Evolutionary conservation across 257 asterid species (phyloP).

Genomic region (Petunia secreta): DNA sequence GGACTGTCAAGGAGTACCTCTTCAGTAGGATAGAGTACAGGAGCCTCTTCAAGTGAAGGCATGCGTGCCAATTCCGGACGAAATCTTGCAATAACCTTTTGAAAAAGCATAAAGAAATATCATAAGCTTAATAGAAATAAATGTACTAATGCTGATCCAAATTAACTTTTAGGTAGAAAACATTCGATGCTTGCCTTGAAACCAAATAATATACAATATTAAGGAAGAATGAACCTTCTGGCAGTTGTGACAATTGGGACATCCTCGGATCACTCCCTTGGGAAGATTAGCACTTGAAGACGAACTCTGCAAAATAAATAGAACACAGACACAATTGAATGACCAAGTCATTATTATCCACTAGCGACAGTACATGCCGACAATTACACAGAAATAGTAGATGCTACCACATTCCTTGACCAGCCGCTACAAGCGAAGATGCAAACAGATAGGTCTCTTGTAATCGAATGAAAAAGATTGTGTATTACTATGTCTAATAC

Average conservation of each 20-base stretch:
- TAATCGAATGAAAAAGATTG: too few relatives aligned
- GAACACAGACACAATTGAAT: slow-evolving; percentile 1
- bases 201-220: slow-evolving; percentile 3
- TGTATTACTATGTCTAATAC: too few relatives aligned
- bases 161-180: neutral
- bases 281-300: slow-evolving; percentile 55
- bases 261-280: slow-evolving; percentile 75
- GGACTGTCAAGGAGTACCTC: slow-evolving; percentile 52
- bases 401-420: slow-evolving; percentile 18
- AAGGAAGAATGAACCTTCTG: slow-evolving; percentile 50
- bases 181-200: slow-evolving; percentile 17
- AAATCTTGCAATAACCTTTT: slow-evolving; percentile 75
- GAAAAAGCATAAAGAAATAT: slow-evolving; percentile 24
- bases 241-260: slow-evolving; percentile 60
- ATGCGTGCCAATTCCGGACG: slow-evolving; percentile 55
- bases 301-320: slow-evolving; percentile 45
- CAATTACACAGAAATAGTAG: neutral
- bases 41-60: slow-evolving; percentile 73
- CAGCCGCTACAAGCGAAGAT: slow-evolving; percentile 11
- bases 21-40: slow-evolving; percentile 70
- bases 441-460: neutral
- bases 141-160: neutral
- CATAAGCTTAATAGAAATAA: neutral
- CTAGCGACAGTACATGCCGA: neutral
- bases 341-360: neutral